Conservation (phyloP, 306 rosid genomes). For the Calophaca sinica region DNA sequence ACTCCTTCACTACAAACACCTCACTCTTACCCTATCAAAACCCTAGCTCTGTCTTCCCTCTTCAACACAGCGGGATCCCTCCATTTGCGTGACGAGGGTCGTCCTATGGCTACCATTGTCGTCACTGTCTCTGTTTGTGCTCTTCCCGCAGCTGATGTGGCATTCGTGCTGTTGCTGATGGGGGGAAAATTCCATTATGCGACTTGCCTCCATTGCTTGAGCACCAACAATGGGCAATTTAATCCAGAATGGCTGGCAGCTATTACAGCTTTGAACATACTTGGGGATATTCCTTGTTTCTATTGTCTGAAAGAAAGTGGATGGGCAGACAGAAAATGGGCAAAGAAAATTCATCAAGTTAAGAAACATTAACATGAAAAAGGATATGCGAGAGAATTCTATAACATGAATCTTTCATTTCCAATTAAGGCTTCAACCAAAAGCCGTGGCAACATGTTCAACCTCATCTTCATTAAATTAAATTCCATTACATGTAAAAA, state of each 20-base stretch:
- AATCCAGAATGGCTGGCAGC: constrained; percentile 94
- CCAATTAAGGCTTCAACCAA: constrained; percentile 8
- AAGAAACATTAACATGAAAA: constrained; percentile 19
- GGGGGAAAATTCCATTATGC: too few relatives aligned
- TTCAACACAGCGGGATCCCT: too few relatives aligned
- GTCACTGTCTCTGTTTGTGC: too few relatives aligned
- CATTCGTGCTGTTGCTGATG: too few relatives aligned
- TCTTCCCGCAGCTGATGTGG: too few relatives aligned
- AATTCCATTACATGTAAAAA: not conserved
- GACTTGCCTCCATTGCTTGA: too few relatives aligned
- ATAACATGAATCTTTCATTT: constrained; percentile 7
- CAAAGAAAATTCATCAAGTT: constrained; percentile 21
- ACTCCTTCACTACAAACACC: too few relatives aligned
- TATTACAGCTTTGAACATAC: constrained; percentile 87
- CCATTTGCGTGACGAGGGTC: too few relatives aligned
- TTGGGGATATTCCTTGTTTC: constrained; percentile 74
- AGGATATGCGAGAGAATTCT: constrained; percentile 4
- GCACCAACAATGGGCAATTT: too few relatives aligned
- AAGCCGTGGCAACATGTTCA: constrained; percentile 17
- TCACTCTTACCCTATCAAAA: too few relatives aligned
- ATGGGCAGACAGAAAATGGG: constrained; percentile 32
- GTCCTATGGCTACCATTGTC: too few relatives aligned
- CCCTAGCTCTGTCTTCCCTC: too few relatives aligned
- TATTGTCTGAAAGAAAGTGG: constrained; percentile 43
- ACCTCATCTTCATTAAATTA: not conserved